Evolutionary conservation across 2,329 filamentous ascomycete species (phyloP), one percentile per base, ranked within the genome.

Genomic region (Massarina eburnea): DNA sequence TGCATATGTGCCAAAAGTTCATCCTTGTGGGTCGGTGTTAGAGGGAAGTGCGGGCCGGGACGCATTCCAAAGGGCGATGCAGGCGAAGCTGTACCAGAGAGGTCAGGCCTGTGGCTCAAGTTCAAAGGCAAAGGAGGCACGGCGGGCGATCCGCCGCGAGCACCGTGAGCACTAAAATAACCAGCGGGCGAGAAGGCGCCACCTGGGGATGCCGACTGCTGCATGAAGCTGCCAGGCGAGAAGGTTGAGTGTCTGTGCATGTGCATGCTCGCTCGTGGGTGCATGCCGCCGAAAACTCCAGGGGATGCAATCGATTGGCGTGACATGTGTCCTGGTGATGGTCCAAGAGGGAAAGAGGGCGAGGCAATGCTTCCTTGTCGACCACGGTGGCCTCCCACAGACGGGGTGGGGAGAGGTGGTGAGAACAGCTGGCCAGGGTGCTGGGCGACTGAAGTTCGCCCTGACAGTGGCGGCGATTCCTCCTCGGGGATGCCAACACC

Each of bases 401-500:
- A 95, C 0, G 84, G 85, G 1, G 89, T 84, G 17, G 88, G 88
- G 20, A 95, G 73, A 1, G 91, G 89, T 8, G 92, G 91, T 18
- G 91, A 95, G 62, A 92, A 91, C 4, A 89, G 83, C 40, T 92
- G 74, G 6, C 85, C 80, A 4, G 88, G 86, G 62, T 89, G 89
- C 55, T 88, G 85, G 15, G 18, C 35, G 35, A 82, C 83, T 8
- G 89, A 91, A 18, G 83, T 76, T 59, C 88, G 86, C 46, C 86
- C 77, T 12, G 90, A 92, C 54, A 86, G 78, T 3, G 83, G 82
- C 33, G 78, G 73, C 3, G 80, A 74, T 9, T 84, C 82, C 41
- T 94, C 89, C 5, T 90, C 86, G 39, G 86, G 84, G 49, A 89
- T 79, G 15, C 84, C 91, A 10, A 97, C 94, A 54, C 94, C 94